phyloP scores from a whole-genome alignment of 352 stramenopile genomes.

The Globisporangium paddicum region DNA sequence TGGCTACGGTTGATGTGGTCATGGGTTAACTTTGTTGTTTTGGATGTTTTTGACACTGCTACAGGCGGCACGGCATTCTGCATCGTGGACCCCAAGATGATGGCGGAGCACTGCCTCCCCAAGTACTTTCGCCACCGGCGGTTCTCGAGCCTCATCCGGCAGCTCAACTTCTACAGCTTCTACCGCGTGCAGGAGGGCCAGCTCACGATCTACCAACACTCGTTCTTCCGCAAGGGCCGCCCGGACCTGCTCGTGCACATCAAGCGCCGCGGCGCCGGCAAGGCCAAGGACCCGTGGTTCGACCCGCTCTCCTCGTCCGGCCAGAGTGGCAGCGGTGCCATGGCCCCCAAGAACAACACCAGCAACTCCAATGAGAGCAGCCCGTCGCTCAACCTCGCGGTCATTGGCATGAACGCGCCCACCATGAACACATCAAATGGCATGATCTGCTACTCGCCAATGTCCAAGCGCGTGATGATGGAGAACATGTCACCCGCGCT shows the following conservation, averaged over 20 bases:
- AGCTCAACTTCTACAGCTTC: conserved; percentile 92
- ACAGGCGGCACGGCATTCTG: conserved; percentile 88
- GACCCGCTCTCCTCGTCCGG: conserved; percentile 53
- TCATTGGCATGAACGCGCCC: conserved; percentile 22
- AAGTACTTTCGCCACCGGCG: conserved; percentile 90
- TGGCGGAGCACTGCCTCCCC: conserved; percentile 84
- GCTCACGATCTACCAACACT: conserved; percentile 85
- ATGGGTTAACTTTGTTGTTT: conserved; percentile 6
- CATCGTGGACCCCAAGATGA: conserved; percentile 87
- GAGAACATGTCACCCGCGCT: conserved; percentile 85
- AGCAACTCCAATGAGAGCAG: not conserved
- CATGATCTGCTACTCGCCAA: conserved; percentile 67
- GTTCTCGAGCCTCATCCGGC: conserved; percentile 86
- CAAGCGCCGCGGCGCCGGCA: conserved; percentile 75
- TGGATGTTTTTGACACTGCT: no score
- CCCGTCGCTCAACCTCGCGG: conserved; percentile 16
- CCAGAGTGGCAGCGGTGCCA: not conserved
- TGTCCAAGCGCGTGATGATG: conserved; percentile 70
- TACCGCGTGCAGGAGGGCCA: conserved; percentile 87
- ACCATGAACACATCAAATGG: conserved; percentile 22
- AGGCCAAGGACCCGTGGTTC: conserved; percentile 85
- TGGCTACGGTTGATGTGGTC: not conserved
- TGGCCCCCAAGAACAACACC: not conserved
- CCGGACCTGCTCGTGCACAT: conserved; percentile 81
- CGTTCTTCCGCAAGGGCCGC: conserved; percentile 78